phyloP scores from a whole-genome alignment of 352 stramenopile genomes.

The Globisporangium spinosum region DNA sequence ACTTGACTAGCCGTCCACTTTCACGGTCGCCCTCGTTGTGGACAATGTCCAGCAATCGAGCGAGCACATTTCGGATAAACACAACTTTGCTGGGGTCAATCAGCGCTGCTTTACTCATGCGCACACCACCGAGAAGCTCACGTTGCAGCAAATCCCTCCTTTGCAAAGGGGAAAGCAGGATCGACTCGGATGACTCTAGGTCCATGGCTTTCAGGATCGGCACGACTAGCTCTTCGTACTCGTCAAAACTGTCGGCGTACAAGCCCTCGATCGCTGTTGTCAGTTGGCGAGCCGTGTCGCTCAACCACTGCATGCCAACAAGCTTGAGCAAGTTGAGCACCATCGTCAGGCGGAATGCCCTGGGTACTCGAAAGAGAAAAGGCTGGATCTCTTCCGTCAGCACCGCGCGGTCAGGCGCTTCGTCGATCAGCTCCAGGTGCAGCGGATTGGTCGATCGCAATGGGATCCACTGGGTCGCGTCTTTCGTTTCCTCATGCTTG shows the following conservation, averaged over 20 bases:
- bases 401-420: slow-evolving; percentile 55
- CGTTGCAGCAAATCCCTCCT: slow-evolving; percentile 27
- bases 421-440: slow-evolving; percentile 53
- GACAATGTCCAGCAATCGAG: slow-evolving; percentile 26
- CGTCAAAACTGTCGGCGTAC: slow-evolving; percentile 36
- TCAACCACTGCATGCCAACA: slow-evolving; percentile 36
- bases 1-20: slow-evolving; percentile 24
- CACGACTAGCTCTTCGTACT: slow-evolving; percentile 31
- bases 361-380: slow-evolving; percentile 62
- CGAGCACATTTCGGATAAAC: slow-evolving; percentile 43
- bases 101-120: slow-evolving; percentile 21
- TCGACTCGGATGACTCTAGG: slow-evolving; percentile 10
- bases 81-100: slow-evolving; percentile 35
- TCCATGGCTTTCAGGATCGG: slow-evolving; percentile 50
- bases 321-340: slow-evolving; percentile 41
- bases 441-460: slow-evolving; percentile 37
- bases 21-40: slow-evolving; percentile 12
- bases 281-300: not conserved
- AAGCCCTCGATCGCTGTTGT: slow-evolving; percentile 12
- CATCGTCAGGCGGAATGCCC: slow-evolving; percentile 27
- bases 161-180: slow-evolving; percentile 29
- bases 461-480: slow-evolving; percentile 52
- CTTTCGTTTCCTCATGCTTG: slow-evolving; percentile 30
- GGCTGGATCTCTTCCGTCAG: slow-evolving; percentile 75
- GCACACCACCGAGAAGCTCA: slow-evolving; percentile 23